phyloP scores from a whole-genome alignment of 495 filamentous ascomycete species.

The Diplogelasinospora grovesii region DNA sequence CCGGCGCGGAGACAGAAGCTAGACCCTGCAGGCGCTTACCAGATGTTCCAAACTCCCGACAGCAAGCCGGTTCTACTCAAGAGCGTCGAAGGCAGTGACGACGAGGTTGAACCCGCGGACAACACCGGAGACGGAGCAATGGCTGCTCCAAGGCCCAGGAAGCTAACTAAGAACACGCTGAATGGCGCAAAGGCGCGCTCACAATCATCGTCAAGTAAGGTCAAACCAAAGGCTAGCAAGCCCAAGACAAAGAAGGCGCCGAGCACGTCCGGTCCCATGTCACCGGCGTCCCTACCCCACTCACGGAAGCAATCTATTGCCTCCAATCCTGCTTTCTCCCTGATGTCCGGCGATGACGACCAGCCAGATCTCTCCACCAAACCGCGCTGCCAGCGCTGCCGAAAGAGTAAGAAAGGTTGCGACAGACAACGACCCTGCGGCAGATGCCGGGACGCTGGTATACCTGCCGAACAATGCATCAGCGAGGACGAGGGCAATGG shows the following conservation, averaged over 20 bases:
- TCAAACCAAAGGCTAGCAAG: constrained; percentile 44
- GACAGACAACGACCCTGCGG: constrained; percentile 93
- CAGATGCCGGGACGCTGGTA: constrained; percentile 90
- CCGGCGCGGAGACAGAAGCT: constrained; percentile 54
- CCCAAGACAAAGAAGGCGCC: constrained; percentile 53
- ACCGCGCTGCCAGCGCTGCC: constrained; percentile 94
- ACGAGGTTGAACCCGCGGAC: constrained; percentile 59
- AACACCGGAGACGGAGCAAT: constrained; percentile 25
- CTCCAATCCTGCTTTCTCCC: constrained; percentile 59
- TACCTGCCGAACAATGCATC: constrained; percentile 84
- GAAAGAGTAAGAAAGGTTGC: constrained; percentile 99
- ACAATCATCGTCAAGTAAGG: constrained; percentile 24
- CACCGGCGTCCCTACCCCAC: constrained; percentile 60
- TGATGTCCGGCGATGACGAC: constrained; percentile 62
- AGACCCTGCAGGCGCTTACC: constrained; percentile 40
- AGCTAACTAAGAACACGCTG: constrained; percentile 30
- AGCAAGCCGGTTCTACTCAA: constrained; percentile 58
- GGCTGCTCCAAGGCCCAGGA: constrained; percentile 29
- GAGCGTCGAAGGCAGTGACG: constrained; percentile 66
- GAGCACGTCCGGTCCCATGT: constrained; percentile 46
- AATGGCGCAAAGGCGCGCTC: constrained; percentile 22
- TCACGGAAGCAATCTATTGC: constrained; percentile 76
- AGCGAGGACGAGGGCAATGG: constrained; percentile 97
- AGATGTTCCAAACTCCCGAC: constrained; percentile 50
- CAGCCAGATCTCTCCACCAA: constrained; percentile 89